phyloP scores from a whole-genome alignment of 2,329 filamentous ascomycete species.

The Colletotrichum sansevieriae region DNA sequence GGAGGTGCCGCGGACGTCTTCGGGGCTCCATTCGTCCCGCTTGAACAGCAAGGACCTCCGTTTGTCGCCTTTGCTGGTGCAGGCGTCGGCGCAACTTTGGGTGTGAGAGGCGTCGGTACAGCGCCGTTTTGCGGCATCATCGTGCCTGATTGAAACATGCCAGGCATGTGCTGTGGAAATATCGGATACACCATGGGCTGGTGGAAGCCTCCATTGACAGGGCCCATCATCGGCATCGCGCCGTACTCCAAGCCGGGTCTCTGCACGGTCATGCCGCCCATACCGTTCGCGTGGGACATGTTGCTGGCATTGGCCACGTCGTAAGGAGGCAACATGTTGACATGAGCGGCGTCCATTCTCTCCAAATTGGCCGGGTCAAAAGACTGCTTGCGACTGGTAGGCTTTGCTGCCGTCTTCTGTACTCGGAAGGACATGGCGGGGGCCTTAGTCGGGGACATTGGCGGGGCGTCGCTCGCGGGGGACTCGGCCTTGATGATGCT shows the following conservation, averaged over 20 bases:
- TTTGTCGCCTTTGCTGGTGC: slow-evolving; percentile 12
- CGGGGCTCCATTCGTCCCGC: slow-evolving; percentile 2
- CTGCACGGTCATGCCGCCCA: slow-evolving; percentile 41
- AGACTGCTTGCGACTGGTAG: slow-evolving; percentile 59
- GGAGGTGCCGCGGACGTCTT: slow-evolving; percentile 17
- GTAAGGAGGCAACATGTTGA: slow-evolving; percentile 61
- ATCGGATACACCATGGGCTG: slow-evolving; percentile 39
- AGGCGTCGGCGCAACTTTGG: slow-evolving; percentile 11
- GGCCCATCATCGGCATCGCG: slow-evolving; percentile 37
- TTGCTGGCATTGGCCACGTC: slow-evolving; percentile 41
- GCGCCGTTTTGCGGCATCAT: slow-evolving; percentile 27
- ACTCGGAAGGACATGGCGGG: slow-evolving; percentile 57
- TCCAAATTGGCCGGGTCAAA: slow-evolving; percentile 63
- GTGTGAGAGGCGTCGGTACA: not conserved
- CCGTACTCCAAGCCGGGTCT: slow-evolving; percentile 38
- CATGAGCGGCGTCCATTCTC: slow-evolving; percentile 65
- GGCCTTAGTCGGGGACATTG: slow-evolving; percentile 52
- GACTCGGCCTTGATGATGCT: slow-evolving; percentile 44
- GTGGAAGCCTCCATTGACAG: slow-evolving; percentile 37
- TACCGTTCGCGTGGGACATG: slow-evolving; percentile 43
- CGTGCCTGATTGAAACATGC: slow-evolving; percentile 21
- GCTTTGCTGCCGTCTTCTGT: slow-evolving; percentile 58
- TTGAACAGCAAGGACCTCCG: slow-evolving; percentile 33
- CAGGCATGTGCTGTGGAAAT: slow-evolving; percentile 36
- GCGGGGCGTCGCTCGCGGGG: slow-evolving; percentile 49